Percentiles rank a stretch among this genome's conserved stretches.
phyloP scores from a whole-genome alignment of 129 eudicot species.

The Helichrysum umbraculigerum region DNA sequence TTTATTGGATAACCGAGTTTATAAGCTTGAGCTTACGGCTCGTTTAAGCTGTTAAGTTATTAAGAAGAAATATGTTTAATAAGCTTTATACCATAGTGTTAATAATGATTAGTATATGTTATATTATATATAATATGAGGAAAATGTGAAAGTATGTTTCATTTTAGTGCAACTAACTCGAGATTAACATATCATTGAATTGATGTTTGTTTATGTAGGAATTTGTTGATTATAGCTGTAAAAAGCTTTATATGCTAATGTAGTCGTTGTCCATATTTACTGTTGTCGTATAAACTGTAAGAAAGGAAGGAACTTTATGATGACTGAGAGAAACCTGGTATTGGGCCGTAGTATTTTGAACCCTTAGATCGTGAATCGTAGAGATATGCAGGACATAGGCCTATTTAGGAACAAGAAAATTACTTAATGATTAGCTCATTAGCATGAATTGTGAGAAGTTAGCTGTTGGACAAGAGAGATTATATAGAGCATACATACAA shows the following conservation, averaged over 20 bases:
- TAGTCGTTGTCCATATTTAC: background rate
- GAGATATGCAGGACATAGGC: background rate
- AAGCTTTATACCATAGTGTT: background rate
- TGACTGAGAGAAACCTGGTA: background rate
- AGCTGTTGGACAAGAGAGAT: background rate
- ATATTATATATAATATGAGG: too few relatives aligned
- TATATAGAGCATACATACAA: background rate
- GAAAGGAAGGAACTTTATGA: background rate
- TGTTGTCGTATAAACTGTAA: background rate
- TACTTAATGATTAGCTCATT: background rate
- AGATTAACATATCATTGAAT: background rate
- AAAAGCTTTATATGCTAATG: background rate
- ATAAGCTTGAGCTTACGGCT: too few relatives aligned
- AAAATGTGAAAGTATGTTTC: background rate
- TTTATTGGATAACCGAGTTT: too few relatives aligned
- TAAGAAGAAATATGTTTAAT: too few relatives aligned
- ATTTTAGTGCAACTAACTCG: background rate
- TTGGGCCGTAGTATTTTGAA: background rate
- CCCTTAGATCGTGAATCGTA: conserved; percentile 15
- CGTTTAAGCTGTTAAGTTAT: too few relatives aligned
- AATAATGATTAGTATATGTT: too few relatives aligned
- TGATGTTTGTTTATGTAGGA: background rate
- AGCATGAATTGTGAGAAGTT: background rate
- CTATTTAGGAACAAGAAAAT: background rate
- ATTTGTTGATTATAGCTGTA: background rate